Evolutionary conservation across 352 stramenopile species (phyloP).

Genomic region (Globisporangium emineosum): DNA sequence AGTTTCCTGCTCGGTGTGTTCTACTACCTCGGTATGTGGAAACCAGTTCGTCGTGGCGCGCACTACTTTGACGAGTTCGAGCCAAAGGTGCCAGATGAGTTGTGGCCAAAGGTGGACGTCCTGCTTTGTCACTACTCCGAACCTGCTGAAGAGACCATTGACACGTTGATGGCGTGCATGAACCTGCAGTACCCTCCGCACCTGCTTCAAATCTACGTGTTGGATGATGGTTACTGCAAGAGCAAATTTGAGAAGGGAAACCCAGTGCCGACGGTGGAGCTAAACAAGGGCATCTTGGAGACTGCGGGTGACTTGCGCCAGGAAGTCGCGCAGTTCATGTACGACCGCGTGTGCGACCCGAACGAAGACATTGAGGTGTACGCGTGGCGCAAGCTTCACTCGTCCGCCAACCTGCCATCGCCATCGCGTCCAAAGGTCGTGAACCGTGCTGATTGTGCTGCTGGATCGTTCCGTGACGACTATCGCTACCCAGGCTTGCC

Average conservation of each 20-base stretch:
- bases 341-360: constrained; percentile 80
- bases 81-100: constrained; percentile 70
- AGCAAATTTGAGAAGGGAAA: constrained; percentile 81
- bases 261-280: constrained; percentile 55
- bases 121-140: constrained; percentile 82
- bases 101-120: constrained; percentile 85
- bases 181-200: constrained; percentile 87
- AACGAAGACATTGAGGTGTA: constrained; percentile 88
- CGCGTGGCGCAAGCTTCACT: constrained; percentile 83
- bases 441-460: constrained; percentile 59
- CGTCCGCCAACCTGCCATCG: constrained; percentile 76
- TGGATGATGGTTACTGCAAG: constrained; percentile 87
- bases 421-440: constrained; percentile 67
- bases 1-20: constrained; percentile 65
- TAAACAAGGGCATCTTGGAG: constrained; percentile 72
- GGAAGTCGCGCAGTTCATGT: constrained; percentile 88
- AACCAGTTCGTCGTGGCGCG: constrained; percentile 77
- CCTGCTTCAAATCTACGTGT: constrained; percentile 81
- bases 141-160: constrained; percentile 80
- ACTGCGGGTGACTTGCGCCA: constrained; percentile 76
- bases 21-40: constrained; percentile 91
- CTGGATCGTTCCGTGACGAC: constrained; percentile 81
- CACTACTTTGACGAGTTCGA: constrained; percentile 89
- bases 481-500: constrained; percentile 82
- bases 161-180: constrained; percentile 85